A percentile compares a stretch with the other conserved stretches of the same genome.
These are phyloP conservation scores for Penicillium antarcticum DNA, from an alignment of 495 filamentous ascomycete genomes.

Conservation along the genomic window DNA sequence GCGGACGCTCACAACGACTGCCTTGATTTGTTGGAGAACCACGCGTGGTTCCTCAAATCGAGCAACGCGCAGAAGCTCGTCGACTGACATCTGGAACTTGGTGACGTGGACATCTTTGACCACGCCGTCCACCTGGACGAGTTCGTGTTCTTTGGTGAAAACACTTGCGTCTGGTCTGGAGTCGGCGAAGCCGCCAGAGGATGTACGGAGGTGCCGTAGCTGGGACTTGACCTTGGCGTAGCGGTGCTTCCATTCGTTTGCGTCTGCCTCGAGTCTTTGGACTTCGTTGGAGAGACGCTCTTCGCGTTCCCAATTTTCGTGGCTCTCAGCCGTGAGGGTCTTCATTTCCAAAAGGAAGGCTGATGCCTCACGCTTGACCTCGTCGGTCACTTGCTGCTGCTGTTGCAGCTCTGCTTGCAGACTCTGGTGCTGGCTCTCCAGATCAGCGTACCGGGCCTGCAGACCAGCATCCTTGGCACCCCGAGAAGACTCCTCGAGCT, in stretches of 20 bases:
- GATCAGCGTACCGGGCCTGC: slow-evolving; percentile 54
- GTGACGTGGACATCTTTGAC: slow-evolving; percentile 91
- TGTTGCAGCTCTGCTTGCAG: slow-evolving; percentile 67
- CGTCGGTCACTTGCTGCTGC: slow-evolving; percentile 81
- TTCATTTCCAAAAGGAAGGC: slow-evolving; percentile 89
- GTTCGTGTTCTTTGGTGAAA: slow-evolving; percentile 64
- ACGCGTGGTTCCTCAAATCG: slow-evolving; percentile 66
- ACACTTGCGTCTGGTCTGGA: slow-evolving; percentile 58
- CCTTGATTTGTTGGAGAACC: slow-evolving; percentile 77
- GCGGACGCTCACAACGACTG: slow-evolving; percentile 74
- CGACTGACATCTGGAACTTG: slow-evolving; percentile 91
- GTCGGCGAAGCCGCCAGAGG: slow-evolving; percentile 68
- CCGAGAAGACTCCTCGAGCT: slow-evolving; percentile 54
- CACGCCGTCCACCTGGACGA: slow-evolving; percentile 68
- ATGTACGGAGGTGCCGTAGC: slow-evolving; percentile 73
- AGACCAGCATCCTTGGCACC: slow-evolving; percentile 42
- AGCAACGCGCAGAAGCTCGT: slow-evolving; percentile 80
- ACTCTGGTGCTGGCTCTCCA: slow-evolving; percentile 68
- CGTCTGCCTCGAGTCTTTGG: slow-evolving; percentile 70
- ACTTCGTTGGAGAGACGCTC: slow-evolving; percentile 70
- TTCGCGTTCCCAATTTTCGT: slow-evolving; percentile 77
- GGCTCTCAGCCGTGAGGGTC: slow-evolving; percentile 72
- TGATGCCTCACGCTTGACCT: slow-evolving; percentile 81
- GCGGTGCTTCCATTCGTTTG: slow-evolving; percentile 83
- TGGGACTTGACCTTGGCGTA: slow-evolving; percentile 87